Conservation (phyloP, 1,284 basidiomycete species). For the Irpex lacteus region DNA sequence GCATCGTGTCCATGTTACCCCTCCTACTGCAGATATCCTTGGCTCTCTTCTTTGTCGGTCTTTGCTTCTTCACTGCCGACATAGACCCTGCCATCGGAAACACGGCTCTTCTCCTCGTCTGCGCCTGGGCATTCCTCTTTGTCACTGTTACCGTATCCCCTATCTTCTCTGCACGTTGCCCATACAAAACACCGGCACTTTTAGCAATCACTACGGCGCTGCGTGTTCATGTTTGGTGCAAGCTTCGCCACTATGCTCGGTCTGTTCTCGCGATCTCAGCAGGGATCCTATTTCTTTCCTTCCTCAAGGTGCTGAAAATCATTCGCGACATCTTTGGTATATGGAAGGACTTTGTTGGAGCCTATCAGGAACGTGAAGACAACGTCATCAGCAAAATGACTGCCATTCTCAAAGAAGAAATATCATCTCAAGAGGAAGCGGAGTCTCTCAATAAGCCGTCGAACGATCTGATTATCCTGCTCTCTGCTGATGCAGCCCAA, state of each 20-base stretch:
- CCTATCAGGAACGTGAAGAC: too few species aligned
- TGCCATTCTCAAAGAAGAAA: background rate
- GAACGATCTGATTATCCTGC: background rate
- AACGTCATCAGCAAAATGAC: too few species aligned
- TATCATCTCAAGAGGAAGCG: background rate
- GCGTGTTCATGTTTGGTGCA: background rate
- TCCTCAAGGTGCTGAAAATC: too few species aligned
- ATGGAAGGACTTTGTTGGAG: too few species aligned
- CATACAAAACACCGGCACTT: slow-evolving; percentile 4
- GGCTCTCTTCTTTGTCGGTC: slow-evolving; percentile 16
- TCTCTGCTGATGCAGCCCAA: background rate
- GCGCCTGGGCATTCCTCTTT: slow-evolving; percentile 2
- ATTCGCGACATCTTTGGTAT: too few species aligned
- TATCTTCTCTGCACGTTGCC: slow-evolving; percentile 2
- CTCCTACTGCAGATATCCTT: slow-evolving; percentile 15
- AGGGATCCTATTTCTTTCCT: too few species aligned
- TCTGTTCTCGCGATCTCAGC: background rate
- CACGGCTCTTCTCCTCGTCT: background rate
- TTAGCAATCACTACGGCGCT: background rate
- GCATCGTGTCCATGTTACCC: slow-evolving; percentile 14
- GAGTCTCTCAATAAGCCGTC: background rate
- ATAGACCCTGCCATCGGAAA: slow-evolving; percentile 6
- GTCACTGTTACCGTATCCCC: background rate
- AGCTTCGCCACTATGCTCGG: background rate
- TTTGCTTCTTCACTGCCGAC: slow-evolving; percentile 11